phyloP scores from a whole-genome alignment of 352 stramenopile genomes.

The Elongisporangium anandrum region DNA sequence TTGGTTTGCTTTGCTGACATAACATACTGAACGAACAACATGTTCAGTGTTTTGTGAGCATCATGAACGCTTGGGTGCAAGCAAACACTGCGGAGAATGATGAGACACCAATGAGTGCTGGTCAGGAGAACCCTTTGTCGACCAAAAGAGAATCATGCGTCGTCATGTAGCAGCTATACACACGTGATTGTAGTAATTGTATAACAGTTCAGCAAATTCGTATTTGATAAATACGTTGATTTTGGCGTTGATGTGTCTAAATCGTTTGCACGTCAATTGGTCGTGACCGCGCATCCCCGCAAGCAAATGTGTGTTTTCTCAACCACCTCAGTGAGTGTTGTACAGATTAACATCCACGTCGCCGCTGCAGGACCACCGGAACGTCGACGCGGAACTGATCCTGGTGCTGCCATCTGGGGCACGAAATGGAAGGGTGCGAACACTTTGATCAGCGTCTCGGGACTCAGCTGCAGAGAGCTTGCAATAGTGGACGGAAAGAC shows the following conservation, averaged over 20 bases:
- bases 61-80: background rate
- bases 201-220: background rate
- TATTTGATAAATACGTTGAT: background rate
- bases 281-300: too few species aligned
- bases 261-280: too few species aligned
- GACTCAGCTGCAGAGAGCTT: conserved; percentile 22
- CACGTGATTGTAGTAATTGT: too few species aligned
- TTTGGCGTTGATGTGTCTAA: background rate
- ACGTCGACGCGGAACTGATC: conserved; percentile 6
- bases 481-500: conserved; percentile 27
- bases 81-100: background rate
- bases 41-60: background rate
- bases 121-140: background rate
- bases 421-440: conserved; percentile 65
- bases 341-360: background rate
- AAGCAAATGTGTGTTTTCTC: background rate
- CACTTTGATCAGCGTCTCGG: conserved; percentile 30
- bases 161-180: background rate
- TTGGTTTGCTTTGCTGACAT: too few species aligned
- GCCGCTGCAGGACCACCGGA: background rate
- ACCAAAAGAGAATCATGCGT: background rate
- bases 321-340: background rate
- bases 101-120: background rate
- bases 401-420: conserved; percentile 12
- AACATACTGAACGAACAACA: too few species aligned